A percentile compares a stretch with the other conserved stretches of the same genome.
Evolutionary conservation across 257 asterid species (phyloP).

Genomic region (Osmanthus fragrans): DNA sequence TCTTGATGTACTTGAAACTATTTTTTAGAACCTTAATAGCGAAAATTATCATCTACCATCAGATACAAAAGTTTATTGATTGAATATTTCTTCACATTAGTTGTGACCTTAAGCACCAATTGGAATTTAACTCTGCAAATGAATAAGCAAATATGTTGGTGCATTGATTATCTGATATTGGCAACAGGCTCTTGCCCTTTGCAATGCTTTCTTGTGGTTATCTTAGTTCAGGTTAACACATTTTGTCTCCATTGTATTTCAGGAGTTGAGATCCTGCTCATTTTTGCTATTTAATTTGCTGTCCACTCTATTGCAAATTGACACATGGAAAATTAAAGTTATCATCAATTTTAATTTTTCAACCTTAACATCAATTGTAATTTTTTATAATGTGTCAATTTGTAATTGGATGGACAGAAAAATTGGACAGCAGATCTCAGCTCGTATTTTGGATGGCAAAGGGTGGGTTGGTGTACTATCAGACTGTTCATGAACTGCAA

Average conservation of each 20-base stretch:
- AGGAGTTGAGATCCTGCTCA: no score
- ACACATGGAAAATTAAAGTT: no score
- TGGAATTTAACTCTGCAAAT: no score
- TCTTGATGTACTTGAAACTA: conserved; percentile 5
- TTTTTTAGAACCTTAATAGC: background rate
- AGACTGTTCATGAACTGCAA: background rate
- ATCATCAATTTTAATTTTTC: no score
- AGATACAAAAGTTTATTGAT: background rate
- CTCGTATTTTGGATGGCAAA: no score
- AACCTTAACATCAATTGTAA: no score
- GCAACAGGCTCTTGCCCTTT: background rate
- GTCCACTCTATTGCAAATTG: no score
- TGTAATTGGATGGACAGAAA: no score
- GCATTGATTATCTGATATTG: background rate
- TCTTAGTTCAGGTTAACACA: background rate
- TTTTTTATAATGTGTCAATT: no score
- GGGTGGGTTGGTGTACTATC: background rate
- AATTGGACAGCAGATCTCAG: no score
- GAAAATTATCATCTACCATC: background rate
- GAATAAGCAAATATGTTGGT: background rate
- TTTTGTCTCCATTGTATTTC: background rate
- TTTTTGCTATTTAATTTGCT: no score
- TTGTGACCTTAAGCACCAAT: background rate
- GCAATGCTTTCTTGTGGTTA: background rate
- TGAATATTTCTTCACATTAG: background rate